Evolutionary conservation across 257 asterid species (phyloP).

Genomic region (Henckelia pumila): DNA sequence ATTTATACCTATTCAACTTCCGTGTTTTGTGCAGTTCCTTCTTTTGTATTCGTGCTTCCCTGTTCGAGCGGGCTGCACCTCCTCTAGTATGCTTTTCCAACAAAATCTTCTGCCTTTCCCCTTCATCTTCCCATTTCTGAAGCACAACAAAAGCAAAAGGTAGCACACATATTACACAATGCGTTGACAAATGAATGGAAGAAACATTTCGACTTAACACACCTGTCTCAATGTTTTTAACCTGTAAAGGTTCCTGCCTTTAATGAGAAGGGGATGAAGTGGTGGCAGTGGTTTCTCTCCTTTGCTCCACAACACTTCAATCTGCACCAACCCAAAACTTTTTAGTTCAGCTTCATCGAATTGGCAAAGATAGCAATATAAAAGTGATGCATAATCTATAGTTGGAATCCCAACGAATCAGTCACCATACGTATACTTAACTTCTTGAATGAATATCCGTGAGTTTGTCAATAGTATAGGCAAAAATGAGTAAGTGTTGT

Average conservation of each 20-base stretch:
- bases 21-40: constrained; percentile 42
- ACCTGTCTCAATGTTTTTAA: constrained; percentile 86
- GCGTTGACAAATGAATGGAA: constrained; percentile 4
- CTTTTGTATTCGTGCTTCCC: constrained; percentile 58
- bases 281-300: constrained; percentile 82
- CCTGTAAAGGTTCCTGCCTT: constrained; percentile 90
- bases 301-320: constrained; percentile 91
- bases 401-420: too few species aligned
- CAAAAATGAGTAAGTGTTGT: too few species aligned
- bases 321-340: constrained; percentile 37
- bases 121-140: constrained; percentile 81
- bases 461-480: too few species aligned
- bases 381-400: too few species aligned
- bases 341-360: not conserved
- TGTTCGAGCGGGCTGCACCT: constrained; percentile 59
- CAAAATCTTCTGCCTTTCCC: constrained; percentile 55
- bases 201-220: constrained; percentile 5
- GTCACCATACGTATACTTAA: too few species aligned
- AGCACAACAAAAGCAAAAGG: not conserved
- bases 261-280: constrained; percentile 84
- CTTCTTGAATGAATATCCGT: too few species aligned
- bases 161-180: not conserved
- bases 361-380: too few species aligned
- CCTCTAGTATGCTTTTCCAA: constrained; percentile 85
- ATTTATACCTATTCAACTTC: constrained; percentile 45